Evolutionary conservation across 2,329 filamentous ascomycete species (phyloP), one percentile per base, ranked within the genome.

Genomic region (Chaetomiaceae sp.): DNA sequence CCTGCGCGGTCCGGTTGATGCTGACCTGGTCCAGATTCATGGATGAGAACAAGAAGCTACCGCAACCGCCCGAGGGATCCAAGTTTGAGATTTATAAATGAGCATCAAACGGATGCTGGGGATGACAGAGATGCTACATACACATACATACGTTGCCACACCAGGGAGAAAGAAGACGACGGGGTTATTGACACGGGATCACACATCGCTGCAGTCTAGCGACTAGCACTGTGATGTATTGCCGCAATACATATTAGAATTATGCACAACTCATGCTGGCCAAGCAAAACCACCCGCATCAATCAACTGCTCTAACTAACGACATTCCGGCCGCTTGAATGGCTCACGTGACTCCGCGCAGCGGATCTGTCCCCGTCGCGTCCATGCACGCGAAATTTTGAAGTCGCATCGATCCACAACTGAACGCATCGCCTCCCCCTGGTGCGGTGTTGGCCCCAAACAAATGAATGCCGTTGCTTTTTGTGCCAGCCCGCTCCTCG

Each of bases 41-140:
- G 94, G 92, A 92, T 27, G 82, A 91, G 55, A 85, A 97, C 75
- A 96, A 96, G 81, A 97, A 97, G 75, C 83, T 96, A 27, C 87
- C 90, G 11, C 94, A 99, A 71, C 94, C 94, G 36, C 82, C 89
- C 4, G 94, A 99, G 74, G 91, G 90, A 54, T 84, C 87, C 45
- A 76, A 66, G 56, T 71, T 63, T 29, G 57, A 64, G 16, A 61
- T 66, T 2, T 70, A 69, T 58, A 66, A 65, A 57, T 59, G 43
- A 54, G 10, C 7, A 57, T 61, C 23, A 58, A 33, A 10, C 18
- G 16, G 8, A 30, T 8, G n/a, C 25, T 25, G n/a, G n/a, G n/a
- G n/a, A n/a, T n/a, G n/a, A n/a, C n/a, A n/a, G n/a, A n/a, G n/a
- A n/a, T n/a, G n/a, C n/a, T n/a, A n/a, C n/a, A n/a, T n/a, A n/a